Evolutionary conservation across 2,329 filamentous ascomycete species (phyloP).

Genomic region (Nakataea oryzae): DNA sequence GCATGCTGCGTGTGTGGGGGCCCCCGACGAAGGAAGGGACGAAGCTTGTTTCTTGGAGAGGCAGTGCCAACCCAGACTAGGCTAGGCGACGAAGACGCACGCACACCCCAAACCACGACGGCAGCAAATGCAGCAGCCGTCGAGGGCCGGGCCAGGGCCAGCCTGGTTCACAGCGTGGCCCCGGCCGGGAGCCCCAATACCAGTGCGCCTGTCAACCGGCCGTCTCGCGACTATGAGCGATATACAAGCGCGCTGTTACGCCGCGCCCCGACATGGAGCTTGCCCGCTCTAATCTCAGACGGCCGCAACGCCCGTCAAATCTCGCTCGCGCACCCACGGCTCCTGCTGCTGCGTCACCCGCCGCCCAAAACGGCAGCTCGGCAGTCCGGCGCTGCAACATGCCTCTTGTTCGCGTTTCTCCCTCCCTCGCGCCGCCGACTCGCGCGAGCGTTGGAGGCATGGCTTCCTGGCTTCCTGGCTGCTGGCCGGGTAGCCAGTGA

Average conservation of each 20-base stretch:
- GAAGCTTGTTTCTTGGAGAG: neutral
- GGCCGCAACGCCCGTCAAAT: too few relatives aligned
- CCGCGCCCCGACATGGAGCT: too few relatives aligned
- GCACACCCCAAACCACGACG: too few relatives aligned
- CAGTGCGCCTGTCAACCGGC: neutral
- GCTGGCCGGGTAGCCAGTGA: too few relatives aligned
- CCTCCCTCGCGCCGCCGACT: neutral
- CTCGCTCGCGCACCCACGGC: too few relatives aligned
- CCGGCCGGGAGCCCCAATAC: neutral
- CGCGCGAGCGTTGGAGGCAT: neutral
- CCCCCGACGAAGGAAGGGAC: neutral
- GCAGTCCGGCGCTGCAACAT: neutral
- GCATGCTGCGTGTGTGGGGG: too few relatives aligned
- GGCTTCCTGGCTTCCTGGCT: neutral
- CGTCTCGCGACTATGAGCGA: neutral
- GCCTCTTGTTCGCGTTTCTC: too few relatives aligned
- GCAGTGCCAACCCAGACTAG: neutral
- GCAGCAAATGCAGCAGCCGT: neutral
- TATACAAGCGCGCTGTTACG: neutral
- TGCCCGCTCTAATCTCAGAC: neutral
- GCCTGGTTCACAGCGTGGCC: neutral
- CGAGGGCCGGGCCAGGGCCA: neutral
- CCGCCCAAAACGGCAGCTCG: neutral
- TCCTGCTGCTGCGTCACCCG: neutral
- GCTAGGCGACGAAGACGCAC: too few relatives aligned